These are phyloP conservation scores for Boletales sp. DNA, from an alignment of 768 basidiomycete genomes.

Conservation along the genomic window DNA sequence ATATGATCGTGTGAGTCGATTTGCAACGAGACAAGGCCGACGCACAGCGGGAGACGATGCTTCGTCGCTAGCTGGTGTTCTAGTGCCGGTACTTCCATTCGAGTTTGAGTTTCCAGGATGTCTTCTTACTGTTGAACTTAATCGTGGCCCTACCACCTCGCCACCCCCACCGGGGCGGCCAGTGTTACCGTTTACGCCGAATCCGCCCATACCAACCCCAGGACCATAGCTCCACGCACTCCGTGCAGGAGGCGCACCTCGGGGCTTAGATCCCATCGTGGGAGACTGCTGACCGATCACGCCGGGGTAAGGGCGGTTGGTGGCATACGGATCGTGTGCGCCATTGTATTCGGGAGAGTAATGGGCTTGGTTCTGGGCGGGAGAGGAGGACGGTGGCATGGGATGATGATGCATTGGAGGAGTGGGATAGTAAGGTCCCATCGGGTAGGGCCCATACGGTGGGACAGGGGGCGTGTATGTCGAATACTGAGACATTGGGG, in stretches of 20 bases:
- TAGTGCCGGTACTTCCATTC: constrained; percentile 50
- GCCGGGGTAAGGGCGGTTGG: constrained; percentile 26
- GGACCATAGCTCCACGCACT: constrained; percentile 72
- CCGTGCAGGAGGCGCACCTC: constrained; percentile 41
- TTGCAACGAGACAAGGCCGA: constrained; percentile 15
- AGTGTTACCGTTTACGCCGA: constrained; percentile 27
- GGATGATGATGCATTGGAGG: constrained; percentile 27
- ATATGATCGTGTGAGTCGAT: constrained; percentile 15
- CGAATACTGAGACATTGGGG: constrained; percentile 31
- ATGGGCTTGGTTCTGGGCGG: constrained; percentile 23
- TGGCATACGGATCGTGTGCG: constrained; percentile 21
- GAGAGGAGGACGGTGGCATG: constrained; percentile 24
- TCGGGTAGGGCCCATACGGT: constrained; percentile 35
- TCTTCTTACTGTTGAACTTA: constrained; percentile 50
- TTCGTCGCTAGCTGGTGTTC: constrained; percentile 69
- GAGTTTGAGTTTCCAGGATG: constrained; percentile 46
- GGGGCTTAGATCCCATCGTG: constrained; percentile 22
- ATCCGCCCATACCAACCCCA: constrained; percentile 51
- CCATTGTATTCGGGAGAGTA: constrained; percentile 30
- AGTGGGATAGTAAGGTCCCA: constrained; percentile 29
- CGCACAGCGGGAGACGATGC: constrained; percentile 74
- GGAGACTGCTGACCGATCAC: constrained; percentile 30
- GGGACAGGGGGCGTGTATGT: constrained; percentile 29
- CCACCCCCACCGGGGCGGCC: constrained; percentile 26
- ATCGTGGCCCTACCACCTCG: constrained; percentile 62